Base-by-base conservation (phyloP, 2,329 filamentous ascomycete genomes). In the Cryphonectria radicalis region DNA sequence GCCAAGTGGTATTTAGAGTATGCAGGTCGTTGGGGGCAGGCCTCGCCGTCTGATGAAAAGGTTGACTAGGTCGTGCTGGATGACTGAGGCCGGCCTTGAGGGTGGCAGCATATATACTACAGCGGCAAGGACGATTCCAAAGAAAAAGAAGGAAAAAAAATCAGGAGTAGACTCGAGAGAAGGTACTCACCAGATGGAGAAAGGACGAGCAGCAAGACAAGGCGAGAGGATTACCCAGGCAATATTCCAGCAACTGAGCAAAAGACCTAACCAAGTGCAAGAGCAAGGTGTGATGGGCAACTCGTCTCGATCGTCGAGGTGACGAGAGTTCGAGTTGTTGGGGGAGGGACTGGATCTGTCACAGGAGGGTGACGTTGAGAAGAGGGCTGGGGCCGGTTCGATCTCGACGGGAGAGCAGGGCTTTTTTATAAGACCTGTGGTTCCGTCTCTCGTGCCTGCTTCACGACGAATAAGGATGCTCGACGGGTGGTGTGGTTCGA, bases 191-290 rank as follows among this genome's bases (percentile, higher is more conserved):
- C 71, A 67, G 62, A 68, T 63, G 35, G 70, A 73, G 70, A 73
- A 71, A 71, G 68, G 59, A 73, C 55, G 64, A 68, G 25, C 17
- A 43, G 69, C 50, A 35, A 72, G 53, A 50, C 63, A 22, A 50
- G 55, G 46, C 67, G 71, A 73, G 70, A 74, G 46, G 7, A 72
- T 74, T 76, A 75, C 73, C 72, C 75, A 74, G 76, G 77, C 77
- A 77, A 78, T 78, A 75, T 78, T 78, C 76, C 77, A 78, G 77
- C 77, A 78, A 77, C 76, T 75, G 75, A 73, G 76, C 62, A 69
- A 46, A 59, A 35, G 50, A 28, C 59, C 60, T 59, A 32, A 66
- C 66, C 53, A 37, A 50, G 42, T 64, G 46, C 43, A 59, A 43
- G 63, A 42, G 40, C 37, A 65, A 40, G 8, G 60, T 46, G 25